Percentiles rank a stretch among this genome's conserved stretches.
These are phyloP conservation scores for Piper betle DNA, from an alignment of 164 flowering plant genomes.

Conservation along the genomic window DNA sequence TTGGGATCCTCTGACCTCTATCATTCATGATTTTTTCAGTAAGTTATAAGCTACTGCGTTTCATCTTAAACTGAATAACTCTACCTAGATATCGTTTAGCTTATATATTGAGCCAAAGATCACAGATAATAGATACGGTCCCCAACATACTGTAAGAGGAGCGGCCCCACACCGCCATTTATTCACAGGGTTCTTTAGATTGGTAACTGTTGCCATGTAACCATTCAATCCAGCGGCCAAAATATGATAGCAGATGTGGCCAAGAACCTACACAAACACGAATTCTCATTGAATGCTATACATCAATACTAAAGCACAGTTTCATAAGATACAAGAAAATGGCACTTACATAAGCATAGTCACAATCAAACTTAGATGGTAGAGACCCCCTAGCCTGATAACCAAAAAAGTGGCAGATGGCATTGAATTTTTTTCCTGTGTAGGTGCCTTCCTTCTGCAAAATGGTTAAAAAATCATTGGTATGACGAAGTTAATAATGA, in stretches of 20 bases:
- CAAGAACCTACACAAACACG: conserved; percentile 16
- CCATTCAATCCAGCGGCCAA: conserved; percentile 16
- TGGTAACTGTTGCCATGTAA: conserved; percentile 19
- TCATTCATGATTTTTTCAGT: background rate
- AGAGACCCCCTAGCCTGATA: conserved; percentile 21
- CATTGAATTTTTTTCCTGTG: conserved; percentile 18
- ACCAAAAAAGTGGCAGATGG: conserved; percentile 21
- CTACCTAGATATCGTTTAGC: background rate
- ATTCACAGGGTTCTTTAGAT: conserved; percentile 12
- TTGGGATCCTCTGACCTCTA: background rate
- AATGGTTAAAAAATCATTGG: background rate
- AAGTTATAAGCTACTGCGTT: too few species aligned
- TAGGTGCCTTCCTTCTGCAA: conserved; percentile 13
- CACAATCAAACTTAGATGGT: conserved; percentile 20
- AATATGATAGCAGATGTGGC: conserved; percentile 19
- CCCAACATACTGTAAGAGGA: conserved; percentile 11
- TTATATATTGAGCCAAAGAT: background rate
- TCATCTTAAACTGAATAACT: too few species aligned
- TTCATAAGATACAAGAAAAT: background rate
- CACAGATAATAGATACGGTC: background rate
- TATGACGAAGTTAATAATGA: background rate
- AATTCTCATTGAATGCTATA: too few species aligned
- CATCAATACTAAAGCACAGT: too few species aligned
- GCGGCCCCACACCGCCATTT: conserved; percentile 18
- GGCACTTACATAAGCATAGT: conserved; percentile 16